Conservation (phyloP, 164 flowering plant genomes). For the Berberis thunbergii region DNA sequence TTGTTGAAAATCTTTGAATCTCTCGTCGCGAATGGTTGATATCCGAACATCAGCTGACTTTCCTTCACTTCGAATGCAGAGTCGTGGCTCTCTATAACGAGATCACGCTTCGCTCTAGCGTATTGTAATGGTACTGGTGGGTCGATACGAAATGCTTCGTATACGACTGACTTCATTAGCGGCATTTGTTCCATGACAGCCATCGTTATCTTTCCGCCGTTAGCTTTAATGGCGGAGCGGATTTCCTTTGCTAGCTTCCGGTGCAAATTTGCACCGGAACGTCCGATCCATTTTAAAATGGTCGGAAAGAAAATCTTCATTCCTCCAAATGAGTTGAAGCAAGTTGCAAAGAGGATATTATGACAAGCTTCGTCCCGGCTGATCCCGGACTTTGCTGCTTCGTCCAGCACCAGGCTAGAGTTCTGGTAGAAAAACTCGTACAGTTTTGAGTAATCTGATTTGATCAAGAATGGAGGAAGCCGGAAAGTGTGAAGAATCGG, state of each 20-base stretch:
- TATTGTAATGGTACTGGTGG: constrained; percentile 26
- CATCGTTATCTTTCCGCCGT: constrained; percentile 21
- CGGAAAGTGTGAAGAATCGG: constrained; percentile 12
- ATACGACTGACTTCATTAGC: constrained; percentile 22
- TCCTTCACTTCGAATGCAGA: constrained; percentile 35
- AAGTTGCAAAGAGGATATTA: constrained; percentile 18
- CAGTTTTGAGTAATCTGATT: constrained; percentile 12
- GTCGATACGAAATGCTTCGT: constrained; percentile 21
- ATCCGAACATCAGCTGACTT: constrained; percentile 72
- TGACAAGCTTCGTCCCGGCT: constrained; percentile 22
- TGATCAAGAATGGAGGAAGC: constrained; percentile 13
- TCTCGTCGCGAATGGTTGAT: constrained; percentile 70
- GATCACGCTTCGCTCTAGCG: constrained; percentile 21
- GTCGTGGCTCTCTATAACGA: constrained; percentile 22
- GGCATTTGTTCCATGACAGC: constrained; percentile 20
- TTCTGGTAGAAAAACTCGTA: constrained; percentile 17
- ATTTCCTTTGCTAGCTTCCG: constrained; percentile 15
- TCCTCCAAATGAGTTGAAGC: constrained; percentile 21
- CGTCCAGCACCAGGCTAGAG: constrained; percentile 10
- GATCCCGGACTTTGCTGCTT: constrained; percentile 16
- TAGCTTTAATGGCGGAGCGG: constrained; percentile 11
- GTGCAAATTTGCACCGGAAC: constrained; percentile 12
- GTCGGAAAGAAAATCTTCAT: constrained; percentile 16
- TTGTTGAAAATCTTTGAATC: constrained; percentile 57
- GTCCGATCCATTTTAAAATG: constrained; percentile 14